Base-by-base conservation (phyloP, 139 green algal species). In the Chara braunii region DNA sequence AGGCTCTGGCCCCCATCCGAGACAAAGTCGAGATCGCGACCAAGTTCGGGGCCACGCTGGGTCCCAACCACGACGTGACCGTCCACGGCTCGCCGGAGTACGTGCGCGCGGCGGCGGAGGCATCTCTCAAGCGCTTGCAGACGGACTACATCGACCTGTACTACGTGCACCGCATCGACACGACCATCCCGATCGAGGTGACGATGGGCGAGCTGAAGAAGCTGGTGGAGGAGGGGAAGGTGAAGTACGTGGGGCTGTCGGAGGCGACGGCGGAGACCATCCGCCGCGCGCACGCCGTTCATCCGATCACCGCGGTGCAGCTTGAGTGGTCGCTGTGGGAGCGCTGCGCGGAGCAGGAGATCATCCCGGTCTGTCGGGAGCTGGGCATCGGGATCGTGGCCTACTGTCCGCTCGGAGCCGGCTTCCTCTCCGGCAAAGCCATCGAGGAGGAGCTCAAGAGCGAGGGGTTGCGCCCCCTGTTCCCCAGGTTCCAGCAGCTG, bases 311-410 rank as follows among this genome's bases (percentile, higher is more conserved):
- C 7, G 81, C 80, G 26, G 70, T 85, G 34, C 74, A 90, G 78
- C 51, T 84, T 74, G 78, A 85, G 64, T 89, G 72, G 84, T 78
- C 42, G 6, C 74, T 89, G 14, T 89, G 78, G 72, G 83, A 68
- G 22, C 52, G 85, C 1, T 79, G 82, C 14, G 75, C 60, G 2
- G 85, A 90, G 81, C 74, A 84, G 64, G 0, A 65, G 31, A 18
- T 31, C 6, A 8, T 62, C 37, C 62, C 54, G 2, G 9, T 23
- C 40, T 48, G 40, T 18, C 18, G 40, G 40, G 81, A 85, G 80
- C 73, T 85, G 31, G 83, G 81, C 37, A 84, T 87, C 24, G 80
- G 80, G 8, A 74, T 89, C n/a, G 63, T 87, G 8, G 74, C 80
- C 2, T 89, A 88, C 78, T 79, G 55, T 12, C 83, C 82, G 0